Base-by-base conservation (phyloP, 495 filamentous ascomycete genomes). In the Barbatosphaeria neglecta region DNA sequence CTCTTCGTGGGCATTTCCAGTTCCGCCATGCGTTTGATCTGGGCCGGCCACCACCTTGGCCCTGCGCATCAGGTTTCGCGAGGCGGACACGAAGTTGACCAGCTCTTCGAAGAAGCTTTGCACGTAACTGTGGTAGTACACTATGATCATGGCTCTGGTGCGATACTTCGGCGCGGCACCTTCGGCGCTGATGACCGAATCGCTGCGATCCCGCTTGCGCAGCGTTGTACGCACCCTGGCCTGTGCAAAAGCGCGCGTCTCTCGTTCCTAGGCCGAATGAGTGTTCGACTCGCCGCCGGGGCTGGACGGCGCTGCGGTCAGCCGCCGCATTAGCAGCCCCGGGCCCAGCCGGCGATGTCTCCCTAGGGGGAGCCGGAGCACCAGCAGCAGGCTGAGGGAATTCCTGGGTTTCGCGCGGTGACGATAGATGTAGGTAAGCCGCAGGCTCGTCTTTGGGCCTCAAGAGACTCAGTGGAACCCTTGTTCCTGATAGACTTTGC, bases 121-220 rank as follows among this genome's bases (percentile, higher is more conserved):
- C 10, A 87, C 82, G 48, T 86, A 80, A 53, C 84, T 84, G 58
- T 95, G 87, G 61, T 94, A 95, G 60, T 89, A 85, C 37, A 95
- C 83, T 22, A 90, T 80, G 46, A 92, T 79, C 76, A 87, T 87
- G 49, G 76, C 79, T 45, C 84, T 76, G 11, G 77, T 81, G 46
- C 85, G 81, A 59, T 82, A 86, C 70, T 58, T 70, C 39, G 55
- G 77, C 48, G 53, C 66, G 53, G 41, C 62, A 50, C 51, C 55
- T 48, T 76, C 70, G 35, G 57, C 68, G 27, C 77, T 81, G 20
- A 74, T 55, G 47, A 80, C 63, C 8, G 81, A 83, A 10, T 72
- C 72, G 8, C 77, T 77, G 53, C 81, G 80, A 28, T 74, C 70
- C 46, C 76, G 75, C 57, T 66, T 74, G 55, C 58, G 64, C 16